Base-by-base conservation (phyloP, 208 protist genomes). In the Leishmania tropica region DNA sequence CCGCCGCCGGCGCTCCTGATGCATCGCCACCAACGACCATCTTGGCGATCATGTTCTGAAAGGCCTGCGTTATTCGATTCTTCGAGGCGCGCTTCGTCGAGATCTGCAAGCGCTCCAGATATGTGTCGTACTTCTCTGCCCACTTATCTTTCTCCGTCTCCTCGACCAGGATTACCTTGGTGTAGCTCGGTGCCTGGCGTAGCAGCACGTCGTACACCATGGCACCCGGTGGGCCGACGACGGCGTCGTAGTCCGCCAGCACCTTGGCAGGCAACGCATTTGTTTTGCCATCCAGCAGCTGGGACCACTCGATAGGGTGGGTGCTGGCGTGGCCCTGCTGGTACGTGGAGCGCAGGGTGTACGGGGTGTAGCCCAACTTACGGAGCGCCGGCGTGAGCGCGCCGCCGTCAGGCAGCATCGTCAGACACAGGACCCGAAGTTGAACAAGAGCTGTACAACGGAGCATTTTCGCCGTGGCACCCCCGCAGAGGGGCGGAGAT, bases 81-180 rank as follows among this genome's bases (percentile, higher is more conserved):
- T 88, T 85, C 3, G 84, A 80, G 13, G 75, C 76, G 10, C 84
- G 89, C 77, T 76, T 80, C 15, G 82, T 84, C 2, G 78, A 24
- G 0, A 72, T 7, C 45, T 85, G 79, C 62, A 96, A 82, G 11
- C 81, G 77, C 19, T 48, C 67, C 60, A 93, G 81, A 67, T 88
- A 84, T 1, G 74, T 74, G 35, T 89, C 82, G 81, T 89, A 91
- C 24, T 81, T 21, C 15, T 35, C 74, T 4, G 87, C 93, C 90
- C 90, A 95, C 72, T 40, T 47, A 13, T 83, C 79, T 84, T 96
- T 96, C 62, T 95, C 86, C 17, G 68, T 40, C 82, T 95, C 89
- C 83, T 91, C 89, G 2, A 95, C 91, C 2, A 96, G 83, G 17
- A 96, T 87, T 0, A 96, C 90, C 83, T 96, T 96, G 37, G 93